Evolutionary conservation across 345 rosid species (phyloP).

Genomic region (Salix udensis): DNA sequence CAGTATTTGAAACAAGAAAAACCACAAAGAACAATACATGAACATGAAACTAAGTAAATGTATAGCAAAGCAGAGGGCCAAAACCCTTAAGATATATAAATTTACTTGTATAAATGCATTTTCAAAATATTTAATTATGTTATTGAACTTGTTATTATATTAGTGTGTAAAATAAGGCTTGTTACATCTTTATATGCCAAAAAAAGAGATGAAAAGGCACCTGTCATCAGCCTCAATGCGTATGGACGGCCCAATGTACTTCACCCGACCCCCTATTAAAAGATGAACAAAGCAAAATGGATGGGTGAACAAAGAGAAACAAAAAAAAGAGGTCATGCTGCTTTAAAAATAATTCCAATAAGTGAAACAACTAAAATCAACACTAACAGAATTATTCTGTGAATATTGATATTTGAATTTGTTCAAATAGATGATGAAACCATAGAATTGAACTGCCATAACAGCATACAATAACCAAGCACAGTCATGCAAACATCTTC

Average conservation of each 20-base stretch:
- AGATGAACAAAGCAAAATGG: background rate
- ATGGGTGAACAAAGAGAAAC: background rate
- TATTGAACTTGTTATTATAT: background rate
- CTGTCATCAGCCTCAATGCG: slow-evolving; percentile 55
- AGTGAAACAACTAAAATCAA: background rate
- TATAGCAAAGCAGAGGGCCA: background rate
- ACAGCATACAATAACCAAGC: too few relatives aligned
- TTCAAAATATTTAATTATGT: background rate
- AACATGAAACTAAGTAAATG: background rate
- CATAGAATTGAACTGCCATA: background rate
- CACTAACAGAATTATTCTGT: background rate
- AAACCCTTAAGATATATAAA: background rate
- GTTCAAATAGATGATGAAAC: background rate
- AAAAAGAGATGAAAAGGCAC: slow-evolving; percentile 28
- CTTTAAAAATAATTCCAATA: background rate
- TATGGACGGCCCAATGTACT: slow-evolving; percentile 62
- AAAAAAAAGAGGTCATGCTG: background rate
- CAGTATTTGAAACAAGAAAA: too few relatives aligned
- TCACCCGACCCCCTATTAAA: slow-evolving; percentile 79
- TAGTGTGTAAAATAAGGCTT: background rate
- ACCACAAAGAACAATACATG: too few relatives aligned
- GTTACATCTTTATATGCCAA: background rate
- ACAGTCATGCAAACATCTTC: too few relatives aligned
- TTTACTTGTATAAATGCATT: background rate
- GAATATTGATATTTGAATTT: background rate